Conservation (phyloP, 1,284 basidiomycete genomes). For the Polyporus tsugae region DNA sequence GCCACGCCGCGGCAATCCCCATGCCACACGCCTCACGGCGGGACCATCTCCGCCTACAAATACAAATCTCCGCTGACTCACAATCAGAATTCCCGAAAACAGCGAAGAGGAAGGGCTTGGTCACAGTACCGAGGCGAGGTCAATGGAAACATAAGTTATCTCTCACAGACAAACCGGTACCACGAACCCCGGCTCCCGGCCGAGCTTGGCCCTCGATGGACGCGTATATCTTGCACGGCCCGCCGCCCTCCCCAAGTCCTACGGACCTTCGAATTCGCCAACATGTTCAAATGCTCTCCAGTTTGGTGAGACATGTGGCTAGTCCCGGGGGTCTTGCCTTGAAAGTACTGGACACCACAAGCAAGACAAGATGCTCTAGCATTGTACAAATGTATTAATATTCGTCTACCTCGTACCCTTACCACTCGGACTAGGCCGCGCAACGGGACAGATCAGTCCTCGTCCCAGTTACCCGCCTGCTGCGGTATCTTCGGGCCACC, state of each 20-base stretch:
- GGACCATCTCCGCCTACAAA: not conserved
- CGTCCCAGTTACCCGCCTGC: conserved; percentile 86
- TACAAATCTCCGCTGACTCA: conserved; percentile 2
- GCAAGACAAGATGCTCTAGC: conserved; percentile 17
- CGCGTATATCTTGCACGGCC: not conserved
- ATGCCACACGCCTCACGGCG: not conserved
- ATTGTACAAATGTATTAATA: conserved; percentile 35
- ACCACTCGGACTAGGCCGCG: conserved; percentile 1
- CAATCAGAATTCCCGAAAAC: not conserved
- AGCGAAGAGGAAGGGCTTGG: too few species aligned
- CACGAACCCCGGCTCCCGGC: not conserved
- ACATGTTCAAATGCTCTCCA: too few species aligned
- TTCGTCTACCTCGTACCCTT: conserved; percentile 32
- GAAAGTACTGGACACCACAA: not conserved
- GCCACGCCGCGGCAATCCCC: not conserved
- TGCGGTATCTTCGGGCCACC: conserved; percentile 88
- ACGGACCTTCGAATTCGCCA: not conserved
- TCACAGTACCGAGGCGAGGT: too few species aligned
- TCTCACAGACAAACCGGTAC: not conserved
- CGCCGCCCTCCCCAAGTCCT: not conserved
- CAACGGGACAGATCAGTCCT: conserved; percentile 46
- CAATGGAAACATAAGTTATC: not conserved
- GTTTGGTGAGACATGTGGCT: too few species aligned
- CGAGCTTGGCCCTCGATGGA: too few species aligned
- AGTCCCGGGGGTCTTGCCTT: not conserved